Percentiles rank a stretch among this genome's conserved stretches.
phyloP scores from a whole-genome alignment of 495 filamentous ascomycete species.

The Penicilliopsis zonata region DNA sequence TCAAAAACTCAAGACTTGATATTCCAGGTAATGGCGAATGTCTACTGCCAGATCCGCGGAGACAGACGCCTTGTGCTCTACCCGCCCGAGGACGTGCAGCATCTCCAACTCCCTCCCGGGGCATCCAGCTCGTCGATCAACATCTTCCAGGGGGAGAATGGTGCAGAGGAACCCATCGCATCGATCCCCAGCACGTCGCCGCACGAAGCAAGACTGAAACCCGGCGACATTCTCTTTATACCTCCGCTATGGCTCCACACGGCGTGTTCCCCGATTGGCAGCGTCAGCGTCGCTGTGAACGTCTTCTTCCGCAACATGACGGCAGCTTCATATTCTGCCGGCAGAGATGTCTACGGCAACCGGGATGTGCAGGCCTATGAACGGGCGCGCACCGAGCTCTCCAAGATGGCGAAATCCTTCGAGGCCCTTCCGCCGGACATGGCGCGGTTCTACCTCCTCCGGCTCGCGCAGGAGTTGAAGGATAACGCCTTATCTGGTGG shows the following conservation, averaged over 20 bases:
- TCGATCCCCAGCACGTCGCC: conserved; percentile 46
- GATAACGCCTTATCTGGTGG: too few species aligned
- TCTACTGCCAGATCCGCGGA: conserved; percentile 70
- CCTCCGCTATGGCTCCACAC: conserved; percentile 78
- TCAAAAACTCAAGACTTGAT: neutral
- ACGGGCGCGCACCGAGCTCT: conserved; percentile 60
- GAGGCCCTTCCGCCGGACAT: conserved; percentile 52
- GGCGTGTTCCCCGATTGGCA: conserved; percentile 47
- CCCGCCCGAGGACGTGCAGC: conserved; percentile 60
- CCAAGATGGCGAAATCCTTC: conserved; percentile 56
- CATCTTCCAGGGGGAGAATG: conserved; percentile 45
- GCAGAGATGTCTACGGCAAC: conserved; percentile 81
- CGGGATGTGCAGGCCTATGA: conserved; percentile 77
- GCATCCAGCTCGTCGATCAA: conserved; percentile 68
- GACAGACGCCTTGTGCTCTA: conserved; percentile 63
- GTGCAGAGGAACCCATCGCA: conserved; percentile 20
- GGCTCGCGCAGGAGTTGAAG: conserved; percentile 60
- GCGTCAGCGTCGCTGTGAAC: conserved; percentile 65
- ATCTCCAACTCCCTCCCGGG: conserved; percentile 60
- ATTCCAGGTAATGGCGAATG: conserved; percentile 69
- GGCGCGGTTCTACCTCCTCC: conserved; percentile 60
- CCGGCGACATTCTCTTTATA: conserved; percentile 69
- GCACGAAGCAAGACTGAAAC: conserved; percentile 48
- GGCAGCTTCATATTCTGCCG: conserved; percentile 56
- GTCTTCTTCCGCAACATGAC: conserved; percentile 70